These are phyloP conservation scores for Magnaporthiopsis incrustans DNA, from an alignment of 2,329 filamentous ascomycete genomes.

Conservation along the genomic window DNA sequence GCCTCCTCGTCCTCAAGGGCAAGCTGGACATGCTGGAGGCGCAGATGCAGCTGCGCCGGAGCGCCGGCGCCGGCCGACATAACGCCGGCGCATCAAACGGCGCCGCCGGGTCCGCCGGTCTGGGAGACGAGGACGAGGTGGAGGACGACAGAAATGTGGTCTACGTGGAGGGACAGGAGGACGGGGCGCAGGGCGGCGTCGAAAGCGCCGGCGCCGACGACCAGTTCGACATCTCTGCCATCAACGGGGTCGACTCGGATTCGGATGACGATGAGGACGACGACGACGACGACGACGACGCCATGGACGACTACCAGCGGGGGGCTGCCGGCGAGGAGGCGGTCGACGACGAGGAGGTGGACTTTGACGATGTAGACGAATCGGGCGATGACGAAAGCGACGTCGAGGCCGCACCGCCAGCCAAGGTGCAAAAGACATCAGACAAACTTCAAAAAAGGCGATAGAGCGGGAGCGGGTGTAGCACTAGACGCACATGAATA, in stretches of 20 bases:
- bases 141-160: conserved; percentile 11
- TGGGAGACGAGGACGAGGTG: conserved; percentile 32
- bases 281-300: conserved; percentile 10
- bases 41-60: conserved; percentile 70
- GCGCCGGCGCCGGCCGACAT: conserved; percentile 18
- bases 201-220: conserved; percentile 10
- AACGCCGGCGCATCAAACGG: conserved; percentile 23
- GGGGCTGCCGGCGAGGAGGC: conserved; percentile 16
- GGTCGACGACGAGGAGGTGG: conserved; percentile 25
- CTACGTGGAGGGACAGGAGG: conserved; percentile 8
- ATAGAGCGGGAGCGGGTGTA: conserved; percentile 12
- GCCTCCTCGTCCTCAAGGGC: conserved; percentile 81
- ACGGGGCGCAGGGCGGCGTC: conserved; percentile 8
- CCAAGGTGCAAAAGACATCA: conserved; percentile 26
- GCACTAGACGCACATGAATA: conserved; percentile 1
- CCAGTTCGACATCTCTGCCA: conserved; percentile 11
- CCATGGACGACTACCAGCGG: conserved; percentile 15
- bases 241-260: conserved; percentile 9
- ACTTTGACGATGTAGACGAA: conserved; percentile 26
- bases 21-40: conserved; percentile 91
- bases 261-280: conserved; percentile 15
- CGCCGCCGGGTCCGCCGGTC: conserved; percentile 28
- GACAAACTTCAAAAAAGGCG: conserved; percentile 22
- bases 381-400: conserved; percentile 22
- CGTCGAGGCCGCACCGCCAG: conserved; percentile 22